Percentiles rank a stretch among this genome's conserved stretches.
Evolutionary conservation across 2,329 filamentous ascomycete species (phyloP).

Genomic region (Plectosphaerella plurivora): DNA sequence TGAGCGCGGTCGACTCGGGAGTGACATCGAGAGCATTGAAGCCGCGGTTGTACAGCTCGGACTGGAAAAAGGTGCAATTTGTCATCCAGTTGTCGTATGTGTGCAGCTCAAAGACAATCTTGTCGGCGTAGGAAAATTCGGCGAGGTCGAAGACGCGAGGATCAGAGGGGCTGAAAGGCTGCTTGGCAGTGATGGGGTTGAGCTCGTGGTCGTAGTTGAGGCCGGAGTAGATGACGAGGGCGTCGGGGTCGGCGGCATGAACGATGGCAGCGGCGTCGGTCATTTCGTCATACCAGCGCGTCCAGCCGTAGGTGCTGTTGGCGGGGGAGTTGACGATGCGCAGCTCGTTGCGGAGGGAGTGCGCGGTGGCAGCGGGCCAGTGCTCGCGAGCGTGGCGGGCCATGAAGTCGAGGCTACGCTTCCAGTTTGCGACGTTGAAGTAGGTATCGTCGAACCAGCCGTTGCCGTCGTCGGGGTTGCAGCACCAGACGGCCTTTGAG

Average conservation of each 20-base stretch:
- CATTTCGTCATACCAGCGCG: slow-evolving; percentile 46
- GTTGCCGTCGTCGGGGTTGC: slow-evolving; percentile 43
- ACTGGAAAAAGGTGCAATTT: slow-evolving; percentile 41
- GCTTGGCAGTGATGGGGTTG: slow-evolving; percentile 19
- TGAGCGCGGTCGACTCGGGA: slow-evolving; percentile 31
- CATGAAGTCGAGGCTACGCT: slow-evolving; percentile 49
- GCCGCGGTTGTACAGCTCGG: slow-evolving; percentile 42
- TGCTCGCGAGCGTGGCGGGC: slow-evolving; percentile 34
- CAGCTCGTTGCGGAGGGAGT: slow-evolving; percentile 53
- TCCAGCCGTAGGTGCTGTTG: slow-evolving; percentile 25
- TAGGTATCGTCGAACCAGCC: slow-evolving; percentile 51
- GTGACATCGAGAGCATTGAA: slow-evolving; percentile 44
- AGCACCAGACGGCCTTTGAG: slow-evolving; percentile 38
- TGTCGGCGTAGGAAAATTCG: slow-evolving; percentile 40
- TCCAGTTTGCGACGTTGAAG: slow-evolving; percentile 51
- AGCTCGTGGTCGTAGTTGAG: slow-evolving; percentile 50
- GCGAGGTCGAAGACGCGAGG: slow-evolving; percentile 41
- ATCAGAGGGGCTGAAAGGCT: slow-evolving; percentile 19
- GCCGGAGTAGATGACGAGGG: slow-evolving; percentile 51
- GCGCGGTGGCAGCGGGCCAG: slow-evolving; percentile 10
- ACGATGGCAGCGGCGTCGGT: slow-evolving; percentile 41
- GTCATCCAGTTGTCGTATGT: slow-evolving; percentile 40
- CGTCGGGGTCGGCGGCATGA: slow-evolving; percentile 45
- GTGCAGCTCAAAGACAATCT: slow-evolving; percentile 42
- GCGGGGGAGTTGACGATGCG: slow-evolving; percentile 41